Base-by-base conservation (phyloP, 805 yeast genomes). In the Kazachstania psychrophila region DNA sequence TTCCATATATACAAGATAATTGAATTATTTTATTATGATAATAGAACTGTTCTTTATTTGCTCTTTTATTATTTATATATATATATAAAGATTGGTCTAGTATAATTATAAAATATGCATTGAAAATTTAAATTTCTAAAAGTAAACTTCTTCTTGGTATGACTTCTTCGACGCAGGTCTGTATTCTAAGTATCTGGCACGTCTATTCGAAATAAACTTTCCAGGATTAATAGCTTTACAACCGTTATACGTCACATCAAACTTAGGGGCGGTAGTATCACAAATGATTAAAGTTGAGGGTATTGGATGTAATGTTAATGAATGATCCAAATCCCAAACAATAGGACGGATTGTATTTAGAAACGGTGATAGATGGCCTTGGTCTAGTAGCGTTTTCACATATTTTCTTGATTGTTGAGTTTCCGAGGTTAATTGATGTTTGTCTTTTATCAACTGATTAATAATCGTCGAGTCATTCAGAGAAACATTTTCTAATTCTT, bases 291-390 rank as follows among this genome's bases (percentile, higher is more conserved):
- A 41, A 2, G 68, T 65, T 4, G 78, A 71, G 0, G 98, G 98
- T 30, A 87, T 61, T 1, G 96, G 97, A 31, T 79, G 72, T 35
- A 92, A 56, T 16, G 79, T 68, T 43, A 89, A 63, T 5, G 75
- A 62, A 45, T 77, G 77, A 52, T 85, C 94, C 48, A 72, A 72
- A 40, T 77, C 78, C 65, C 94, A 73, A 15, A 73, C 63, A 1
- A 84, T 66, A 0, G 94, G 82, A 42, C 84, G 70, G 19, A 73
- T 61, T 16, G 66, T 59, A 14, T 65, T 58, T 2, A 76, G 62
- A 51, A 88, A 86, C 10, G 98, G 98, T 23, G 92, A 81, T 31
- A 92, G 56, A 51, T 76, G 81, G 1, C 92, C 92, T 60, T 92
- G 99, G 51, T 85, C 95, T 10, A 92, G 58, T 0, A 92, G 42